A percentile compares a stretch with the other conserved stretches of the same genome.
Evolutionary conservation across 2,329 filamentous ascomycete species (phyloP).

Genomic region (Fusarium domesticum): DNA sequence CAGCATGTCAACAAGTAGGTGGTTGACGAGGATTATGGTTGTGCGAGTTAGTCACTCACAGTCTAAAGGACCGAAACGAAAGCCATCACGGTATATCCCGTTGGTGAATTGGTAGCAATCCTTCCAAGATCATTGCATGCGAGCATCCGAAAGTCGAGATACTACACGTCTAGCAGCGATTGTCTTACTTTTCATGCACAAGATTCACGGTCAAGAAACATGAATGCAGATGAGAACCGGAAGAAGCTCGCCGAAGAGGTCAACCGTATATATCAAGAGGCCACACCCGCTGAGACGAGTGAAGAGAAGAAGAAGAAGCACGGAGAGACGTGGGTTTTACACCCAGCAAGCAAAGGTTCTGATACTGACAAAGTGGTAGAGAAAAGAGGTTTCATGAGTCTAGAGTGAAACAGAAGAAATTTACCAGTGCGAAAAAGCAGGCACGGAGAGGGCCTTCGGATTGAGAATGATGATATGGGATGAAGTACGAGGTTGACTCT

Average conservation of each 20-base stretch:
- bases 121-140: conserved; percentile 49
- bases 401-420: conserved; percentile 48
- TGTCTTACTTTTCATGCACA: conserved; percentile 55
- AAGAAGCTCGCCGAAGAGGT: conserved; percentile 49
- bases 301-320: conserved; percentile 48
- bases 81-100: conserved; percentile 52
- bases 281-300: conserved; percentile 47
- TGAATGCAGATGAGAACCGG: conserved; percentile 53
- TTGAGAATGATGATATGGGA: conserved; percentile 12
- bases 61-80: conserved; percentile 56
- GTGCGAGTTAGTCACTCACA: conserved; percentile 43
- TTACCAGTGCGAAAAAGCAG: conserved; percentile 50
- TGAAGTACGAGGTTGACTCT: neutral
- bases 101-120: conserved; percentile 43
- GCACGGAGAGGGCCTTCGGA: conserved; percentile 38
- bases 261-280: conserved; percentile 44
- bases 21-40: neutral
- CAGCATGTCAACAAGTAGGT: conserved; percentile 62
- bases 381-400: conserved; percentile 45
- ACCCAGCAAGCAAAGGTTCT: neutral
- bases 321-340: conserved; percentile 41
- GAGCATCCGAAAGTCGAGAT: conserved; percentile 50
- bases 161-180: conserved; percentile 52
- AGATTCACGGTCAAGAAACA: conserved; percentile 48
- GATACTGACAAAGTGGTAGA: conserved; percentile 32